These are phyloP conservation scores for Xylariales sp. DNA, from an alignment of 2,329 filamentous ascomycete species.

Conservation along the genomic window DNA sequence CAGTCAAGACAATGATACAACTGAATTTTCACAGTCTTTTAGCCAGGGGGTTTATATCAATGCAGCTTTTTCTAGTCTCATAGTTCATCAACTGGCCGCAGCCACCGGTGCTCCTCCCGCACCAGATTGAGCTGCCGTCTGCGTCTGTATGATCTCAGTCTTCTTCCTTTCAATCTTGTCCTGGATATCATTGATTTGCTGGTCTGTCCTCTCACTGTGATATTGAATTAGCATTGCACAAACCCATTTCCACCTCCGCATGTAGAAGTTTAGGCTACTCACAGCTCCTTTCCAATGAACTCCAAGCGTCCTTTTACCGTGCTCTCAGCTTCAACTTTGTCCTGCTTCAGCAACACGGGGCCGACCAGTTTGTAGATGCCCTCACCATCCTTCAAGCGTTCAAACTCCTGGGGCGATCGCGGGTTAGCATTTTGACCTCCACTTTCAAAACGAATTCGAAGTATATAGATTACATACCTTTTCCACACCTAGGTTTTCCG, in stretches of 20 bases:
- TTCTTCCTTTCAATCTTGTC: conserved; percentile 56
- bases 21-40: too few species aligned
- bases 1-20: too few species aligned
- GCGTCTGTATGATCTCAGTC: conserved; percentile 53
- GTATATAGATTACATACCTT: too few species aligned
- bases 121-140: conserved; percentile 44
- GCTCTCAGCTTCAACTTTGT: conserved; percentile 82
- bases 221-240: not conserved
- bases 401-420: conserved; percentile 76
- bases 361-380: conserved; percentile 96
- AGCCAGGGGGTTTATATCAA: too few species aligned
- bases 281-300: conserved; percentile 95
- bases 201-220: conserved; percentile 31
- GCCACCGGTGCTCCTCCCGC: conserved; percentile 24
- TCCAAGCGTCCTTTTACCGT: conserved; percentile 88
- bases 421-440: too few species aligned
- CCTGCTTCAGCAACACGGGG: conserved; percentile 90
- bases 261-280: conserved; percentile 23
- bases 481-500: conserved; percentile 87
- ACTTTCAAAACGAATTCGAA: too few species aligned
- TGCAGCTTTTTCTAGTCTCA: not conserved
- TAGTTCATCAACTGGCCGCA: conserved; percentile 15
- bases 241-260: too few species aligned
- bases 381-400: conserved; percentile 70
- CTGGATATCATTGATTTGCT: conserved; percentile 51